Base-by-base conservation (phyloP, 345 rosid species). In the Eucalyptus cloeziana region DNA sequence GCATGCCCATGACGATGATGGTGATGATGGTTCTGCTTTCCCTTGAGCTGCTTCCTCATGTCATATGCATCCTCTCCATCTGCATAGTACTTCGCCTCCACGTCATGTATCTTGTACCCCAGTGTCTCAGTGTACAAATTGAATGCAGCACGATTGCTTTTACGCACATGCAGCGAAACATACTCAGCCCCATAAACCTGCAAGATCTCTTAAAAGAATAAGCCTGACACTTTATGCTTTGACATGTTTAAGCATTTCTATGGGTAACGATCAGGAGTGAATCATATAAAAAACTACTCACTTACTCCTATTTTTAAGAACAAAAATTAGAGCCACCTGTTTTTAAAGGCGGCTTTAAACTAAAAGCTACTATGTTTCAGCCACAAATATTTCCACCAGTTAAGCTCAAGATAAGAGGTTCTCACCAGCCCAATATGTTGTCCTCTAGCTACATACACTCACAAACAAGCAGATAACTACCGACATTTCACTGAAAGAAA, bases 61-160 rank as follows among this genome's bases (percentile, higher is more conserved):
- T 98, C 99, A 91, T 97, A 98, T 16, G 99, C 99, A 86, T 98
- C 99, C 93, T 98, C 99, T 49, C 99, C 99, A 88, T 98, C 99
- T 0, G 99, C 99, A 87, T 98, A 98, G 89, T 98, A 98, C 93
- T 98, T 97, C 1, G 99, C 99, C 92, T 97, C 99, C 52, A 97
- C 93, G 87, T 97, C 99, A 87, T 97, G 93, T 90, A 97, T 97
- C 93, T 95, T 94, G 91, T 98, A 98, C 11, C 96, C 96, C 89
- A 98, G 90, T 2, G 99, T 98, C 92, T 95, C 96, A 2, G 98
- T 95, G 89, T 98, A 98, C 58, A 98, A 93, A 92, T 98, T 94
- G 90, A 97, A 98, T 3, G 99, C 99, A 12, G 99, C 99, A 88
- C 99, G 91, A 86, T 98, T 98, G 92, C 99, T 97, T 94, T 96